Conservation (phyloP, 2,329 filamentous ascomycete genomes). For the Allantophomopsis lycopodina region DNA sequence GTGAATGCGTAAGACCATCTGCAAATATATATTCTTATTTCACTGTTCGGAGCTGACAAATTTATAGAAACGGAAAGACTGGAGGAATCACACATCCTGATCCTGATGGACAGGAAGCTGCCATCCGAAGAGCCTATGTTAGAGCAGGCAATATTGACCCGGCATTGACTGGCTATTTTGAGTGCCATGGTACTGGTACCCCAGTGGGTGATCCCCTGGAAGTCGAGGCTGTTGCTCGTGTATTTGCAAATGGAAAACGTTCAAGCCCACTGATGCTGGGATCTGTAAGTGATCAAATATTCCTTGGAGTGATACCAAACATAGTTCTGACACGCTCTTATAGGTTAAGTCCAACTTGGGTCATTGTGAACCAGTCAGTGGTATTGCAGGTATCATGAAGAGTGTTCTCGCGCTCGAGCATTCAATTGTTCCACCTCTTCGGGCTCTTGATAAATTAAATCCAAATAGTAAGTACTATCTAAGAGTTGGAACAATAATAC, state of each 20-base stretch:
- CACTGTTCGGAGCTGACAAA: slow-evolving; percentile 1
- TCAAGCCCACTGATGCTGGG: slow-evolving; percentile 2
- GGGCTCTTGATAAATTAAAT: slow-evolving; percentile 3
- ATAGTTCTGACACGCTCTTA: slow-evolving; percentile 1
- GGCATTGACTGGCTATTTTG: slow-evolving; percentile 4
- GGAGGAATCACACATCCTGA: slow-evolving; percentile 41
- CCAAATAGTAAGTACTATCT: not conserved
- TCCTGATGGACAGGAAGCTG: slow-evolving; percentile 21
- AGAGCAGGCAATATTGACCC: slow-evolving; percentile 4
- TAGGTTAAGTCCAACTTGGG: slow-evolving; percentile 15
- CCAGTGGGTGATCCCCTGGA: slow-evolving; percentile 7
- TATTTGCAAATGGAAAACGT: no score
- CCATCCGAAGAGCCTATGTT: slow-evolving; percentile 7
- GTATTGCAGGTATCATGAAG: slow-evolving; percentile 13
- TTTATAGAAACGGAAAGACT: slow-evolving; percentile 42
- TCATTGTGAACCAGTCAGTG: slow-evolving; percentile 11
- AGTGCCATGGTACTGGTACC: slow-evolving; percentile 5
- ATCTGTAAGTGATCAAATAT: not conserved
- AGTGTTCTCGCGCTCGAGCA: slow-evolving; percentile 11
- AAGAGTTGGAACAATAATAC: no score
- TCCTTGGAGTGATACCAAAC: no score
- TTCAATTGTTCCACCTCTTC: slow-evolving; percentile 6
- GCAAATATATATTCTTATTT: no score
- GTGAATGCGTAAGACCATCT: not conserved
- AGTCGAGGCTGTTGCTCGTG: slow-evolving; percentile 3